phyloP scores from a whole-genome alignment of 768 basidiomycete species.

The Naganishia onofrii region DNA sequence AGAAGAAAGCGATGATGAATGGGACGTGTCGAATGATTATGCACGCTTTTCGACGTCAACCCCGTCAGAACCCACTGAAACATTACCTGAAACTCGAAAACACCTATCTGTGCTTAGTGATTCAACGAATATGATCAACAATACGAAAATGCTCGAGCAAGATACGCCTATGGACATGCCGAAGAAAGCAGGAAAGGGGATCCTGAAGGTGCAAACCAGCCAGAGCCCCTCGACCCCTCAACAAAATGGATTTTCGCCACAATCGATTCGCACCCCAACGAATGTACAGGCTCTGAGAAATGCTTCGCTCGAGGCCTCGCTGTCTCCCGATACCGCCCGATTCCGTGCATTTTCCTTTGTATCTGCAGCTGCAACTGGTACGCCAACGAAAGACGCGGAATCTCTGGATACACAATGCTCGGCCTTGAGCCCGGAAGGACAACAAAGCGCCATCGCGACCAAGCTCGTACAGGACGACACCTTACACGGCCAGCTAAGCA shows the following conservation, averaged over 20 bases:
- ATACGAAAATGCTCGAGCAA: neutral
- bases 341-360: constrained; percentile 5
- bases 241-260: neutral
- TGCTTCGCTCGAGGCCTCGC: neutral
- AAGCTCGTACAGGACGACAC: constrained; percentile 32
- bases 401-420: neutral
- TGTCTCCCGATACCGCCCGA: constrained; percentile 10
- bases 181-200: constrained; percentile 7
- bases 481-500: constrained; percentile 46
- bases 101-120: neutral
- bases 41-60: neutral
- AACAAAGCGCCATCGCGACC: neutral
- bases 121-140: neutral
- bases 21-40: constrained; percentile 5
- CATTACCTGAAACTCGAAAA: neutral
- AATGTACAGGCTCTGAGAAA: neutral
- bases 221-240: neutral
- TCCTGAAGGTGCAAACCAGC: constrained; percentile 5
- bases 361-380: constrained; percentile 2
- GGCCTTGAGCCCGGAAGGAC: neutral
- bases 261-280: constrained; percentile 5
- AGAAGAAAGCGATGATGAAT: neutral
- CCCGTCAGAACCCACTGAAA: neutral
- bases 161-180: neutral
- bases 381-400: neutral